Base-by-base conservation (phyloP, 2,329 filamentous ascomycete genomes). In the Monilinia fructicola region DNA sequence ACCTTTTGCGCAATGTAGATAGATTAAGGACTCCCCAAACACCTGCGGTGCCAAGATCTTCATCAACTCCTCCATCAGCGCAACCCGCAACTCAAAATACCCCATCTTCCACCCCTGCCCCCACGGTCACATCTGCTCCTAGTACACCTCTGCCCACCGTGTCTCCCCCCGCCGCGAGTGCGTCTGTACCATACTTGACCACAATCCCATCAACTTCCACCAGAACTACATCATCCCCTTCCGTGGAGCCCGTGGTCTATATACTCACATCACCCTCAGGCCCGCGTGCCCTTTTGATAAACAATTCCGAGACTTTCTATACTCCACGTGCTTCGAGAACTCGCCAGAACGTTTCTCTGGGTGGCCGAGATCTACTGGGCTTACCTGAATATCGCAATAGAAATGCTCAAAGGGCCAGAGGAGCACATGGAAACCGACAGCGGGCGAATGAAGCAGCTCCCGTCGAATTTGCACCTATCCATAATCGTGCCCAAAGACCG, bases 221-320 rank as follows among this genome's bases (percentile, higher is more conserved):
- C 56, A 48, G 70, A 70, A 21, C 54, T 68, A 31, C 65, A 38
- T 54, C 65, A 54, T 26, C 68, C 31, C 38, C 73, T 18, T 58
- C 75, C 23, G 74, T 74, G 42, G 77, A 77, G 31, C 78, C 82
- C 0, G 82, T 85, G 67, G 84, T 88, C 2, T 89, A 88, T 70
- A 83, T 89, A 31, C 74, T 89, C 9, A 84, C 82, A 21, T 88
- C 87, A 0, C 85, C 86, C 0, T 79, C 80, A 53, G 87, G 87
- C 0, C 87, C 86, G 1, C 82, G 82, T 26, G 86, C 82, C 7
- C 75, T 89, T 1, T 74, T 89, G 9, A 77, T 89, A 52, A 85
- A 84, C 71, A 80, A 81, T 54, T 76, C 76, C 16, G 84, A 85
- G 35, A 78, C 81, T 14, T 88, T 84, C 67, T 84, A 80, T 67